These are phyloP conservation scores for Albizia julibrissin DNA, from an alignment of 306 rosid genomes.

Conservation along the genomic window DNA sequence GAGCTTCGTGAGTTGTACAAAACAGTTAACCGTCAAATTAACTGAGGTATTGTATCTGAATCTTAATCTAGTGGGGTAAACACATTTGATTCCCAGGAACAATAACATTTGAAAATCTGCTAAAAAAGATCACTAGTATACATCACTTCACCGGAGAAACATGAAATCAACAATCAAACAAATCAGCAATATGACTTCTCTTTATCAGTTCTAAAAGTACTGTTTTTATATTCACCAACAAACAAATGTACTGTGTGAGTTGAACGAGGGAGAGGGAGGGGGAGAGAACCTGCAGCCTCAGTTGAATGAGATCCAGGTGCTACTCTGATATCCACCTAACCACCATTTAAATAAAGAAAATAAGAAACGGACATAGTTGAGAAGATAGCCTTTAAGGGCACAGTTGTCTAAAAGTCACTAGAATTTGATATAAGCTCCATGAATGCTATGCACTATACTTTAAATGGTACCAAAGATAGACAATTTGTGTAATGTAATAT, in stretches of 20 bases:
- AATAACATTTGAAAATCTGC: not conserved
- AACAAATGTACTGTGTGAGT: not conserved
- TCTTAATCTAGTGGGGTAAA: not conserved
- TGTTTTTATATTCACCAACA: not conserved
- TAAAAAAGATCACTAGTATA: slow-evolving; percentile 13
- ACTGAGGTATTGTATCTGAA: slow-evolving; percentile 11
- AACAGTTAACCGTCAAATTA: slow-evolving; percentile 25
- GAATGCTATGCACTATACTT: not conserved
- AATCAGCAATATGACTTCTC: not conserved
- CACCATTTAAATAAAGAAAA: slow-evolving; percentile 22
- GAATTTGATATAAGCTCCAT: slow-evolving; percentile 1
- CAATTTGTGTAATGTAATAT: not conserved
- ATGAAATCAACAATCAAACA: not conserved
- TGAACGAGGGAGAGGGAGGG: not conserved
- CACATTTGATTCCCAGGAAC: not conserved
- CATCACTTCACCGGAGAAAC: slow-evolving; percentile 16
- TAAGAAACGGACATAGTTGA: slow-evolving; percentile 29
- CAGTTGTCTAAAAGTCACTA: slow-evolving; percentile 11
- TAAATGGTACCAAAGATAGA: slow-evolving; percentile 3
- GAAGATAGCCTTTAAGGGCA: slow-evolving; percentile 1
- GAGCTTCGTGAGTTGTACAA: not conserved
- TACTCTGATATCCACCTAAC: slow-evolving; percentile 89
- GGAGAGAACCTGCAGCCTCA: slow-evolving; percentile 72
- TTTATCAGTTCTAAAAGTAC: slow-evolving; percentile 2
- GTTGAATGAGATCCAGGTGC: slow-evolving; percentile 98